Conservation (phyloP, 345 rosid species). For the Salix arbutifolia region DNA sequence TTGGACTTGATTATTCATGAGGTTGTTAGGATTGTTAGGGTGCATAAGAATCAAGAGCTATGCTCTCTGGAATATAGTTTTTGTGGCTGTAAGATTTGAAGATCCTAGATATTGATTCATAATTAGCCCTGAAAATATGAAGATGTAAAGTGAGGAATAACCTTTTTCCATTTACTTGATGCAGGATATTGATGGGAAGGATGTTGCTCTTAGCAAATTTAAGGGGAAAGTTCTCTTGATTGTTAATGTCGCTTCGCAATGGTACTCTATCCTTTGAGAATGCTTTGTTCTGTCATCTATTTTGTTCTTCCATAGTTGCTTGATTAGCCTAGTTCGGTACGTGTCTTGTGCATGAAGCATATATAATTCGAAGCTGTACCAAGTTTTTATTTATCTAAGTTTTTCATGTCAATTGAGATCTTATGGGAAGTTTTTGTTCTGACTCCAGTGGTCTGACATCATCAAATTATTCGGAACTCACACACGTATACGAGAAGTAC, state of each 20-base stretch:
- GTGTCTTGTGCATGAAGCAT: neutral
- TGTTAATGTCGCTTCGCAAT: slow-evolving; percentile 33
- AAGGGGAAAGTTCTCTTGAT: slow-evolving; percentile 30
- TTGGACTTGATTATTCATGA: neutral
- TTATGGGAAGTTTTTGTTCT: neutral
- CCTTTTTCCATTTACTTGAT: neutral
- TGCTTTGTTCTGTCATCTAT: neutral
- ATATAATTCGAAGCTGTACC: neutral
- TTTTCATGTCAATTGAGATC: neutral
- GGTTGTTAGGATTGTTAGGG: neutral
- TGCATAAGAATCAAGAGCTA: neutral
- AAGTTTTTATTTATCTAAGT: neutral
- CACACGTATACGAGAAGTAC: slow-evolving; percentile 31
- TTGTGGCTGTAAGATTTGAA: neutral
- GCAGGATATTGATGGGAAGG: slow-evolving; percentile 29
- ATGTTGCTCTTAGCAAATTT: slow-evolving; percentile 24
- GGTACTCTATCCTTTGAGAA: slow-evolving; percentile 8
- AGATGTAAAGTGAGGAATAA: neutral
- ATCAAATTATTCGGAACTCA: slow-evolving; percentile 28
- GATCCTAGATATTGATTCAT: neutral
- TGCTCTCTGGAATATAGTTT: neutral
- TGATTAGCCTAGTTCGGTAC: neutral
- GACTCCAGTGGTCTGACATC: slow-evolving; percentile 25
- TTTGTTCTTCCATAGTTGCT: neutral
- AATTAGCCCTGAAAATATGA: neutral